Base-by-base conservation (phyloP, 176 grass and related monocot species). In the Triticum urartu region DNA sequence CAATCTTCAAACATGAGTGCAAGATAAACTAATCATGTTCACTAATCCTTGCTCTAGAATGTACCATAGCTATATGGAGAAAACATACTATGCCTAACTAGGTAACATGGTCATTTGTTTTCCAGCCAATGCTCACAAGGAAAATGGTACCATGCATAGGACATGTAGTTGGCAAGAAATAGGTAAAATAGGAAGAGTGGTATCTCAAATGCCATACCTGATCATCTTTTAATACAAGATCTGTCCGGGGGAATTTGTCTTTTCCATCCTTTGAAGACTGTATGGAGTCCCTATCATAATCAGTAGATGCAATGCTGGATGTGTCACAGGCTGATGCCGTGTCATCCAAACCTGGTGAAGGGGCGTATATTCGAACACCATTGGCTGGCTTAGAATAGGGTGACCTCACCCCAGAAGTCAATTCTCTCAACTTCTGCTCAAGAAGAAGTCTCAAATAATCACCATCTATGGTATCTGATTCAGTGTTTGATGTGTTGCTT, bases 391-490 rank as follows among this genome's bases (percentile, higher is more conserved):
- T 88, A 81, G 39, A 77, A 78, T 89, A 96, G 18, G 94, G 92
- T 60, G 92, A 94, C 14, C 70, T 90, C 73, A 68, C 69, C 30
- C 87, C 87, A 11, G 87, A 88, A 52, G 94, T 89, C 72, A 96
- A 59, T 87, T 96, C 94, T 87, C 76, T 94, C 74, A 99, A 86
- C 48, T 99, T 99, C 72, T 89, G 92, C 73, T 99, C 97, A 79
- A 99, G 81, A 67, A 96, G 83, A 86, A 93, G 84, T 54, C 97
- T 94, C 85, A 99, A 76, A 89, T 81, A 93, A 91, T 96, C 90
- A 47, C 90, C 92, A 85, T 94, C 90, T 70, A 94, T 94, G 47
- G 40, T 80, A 88, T 93, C 83, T 20, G 64, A 67, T 78, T 70
- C 84, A 56, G 6, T 12, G 76, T 84, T 52, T 36, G 69, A 71